Percentiles rank a stretch among this genome's conserved stretches.
Evolutionary conservation across 1,139 yeast genomes (phyloP).

Genomic region (Candida sp.): DNA sequence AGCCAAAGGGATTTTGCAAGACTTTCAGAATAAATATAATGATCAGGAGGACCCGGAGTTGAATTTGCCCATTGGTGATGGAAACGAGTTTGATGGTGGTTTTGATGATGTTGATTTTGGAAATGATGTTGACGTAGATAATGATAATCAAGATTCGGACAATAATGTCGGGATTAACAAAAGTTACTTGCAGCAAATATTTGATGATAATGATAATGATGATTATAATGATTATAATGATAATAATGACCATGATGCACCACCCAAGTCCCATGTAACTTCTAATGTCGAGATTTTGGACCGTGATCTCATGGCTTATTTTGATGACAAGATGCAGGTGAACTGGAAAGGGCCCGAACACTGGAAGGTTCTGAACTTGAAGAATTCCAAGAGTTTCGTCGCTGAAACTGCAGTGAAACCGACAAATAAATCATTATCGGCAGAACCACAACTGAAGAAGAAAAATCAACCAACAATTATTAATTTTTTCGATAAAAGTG

Average conservation of each 20-base stretch:
- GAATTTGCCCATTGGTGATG: background rate
- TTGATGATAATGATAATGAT: conserved; percentile 14
- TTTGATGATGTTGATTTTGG: conserved; percentile 22
- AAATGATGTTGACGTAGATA: conserved; percentile 28
- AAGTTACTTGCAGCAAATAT: conserved; percentile 20
- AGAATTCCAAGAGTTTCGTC: conserved; percentile 17
- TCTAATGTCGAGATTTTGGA: conserved; percentile 44
- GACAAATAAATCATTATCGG: conserved; percentile 1
- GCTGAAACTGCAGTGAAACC: conserved; percentile 11
- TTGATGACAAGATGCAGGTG: conserved; percentile 64
- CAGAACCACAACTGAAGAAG: conserved; percentile 11
- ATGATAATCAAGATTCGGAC: conserved; percentile 15
- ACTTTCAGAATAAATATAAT: conserved; percentile 36
- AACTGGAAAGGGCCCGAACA: conserved; percentile 94
- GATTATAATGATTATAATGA: conserved; percentile 3
- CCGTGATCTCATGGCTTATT: conserved; percentile 72
- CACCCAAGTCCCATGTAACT: conserved; percentile 11
- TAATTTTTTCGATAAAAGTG: conserved; percentile 45
- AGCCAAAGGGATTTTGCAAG: conserved; percentile 51
- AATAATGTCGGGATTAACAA: conserved; percentile 15
- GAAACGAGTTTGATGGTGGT: conserved; percentile 17
- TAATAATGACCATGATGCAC: conserved; percentile 11
- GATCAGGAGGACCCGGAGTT: conserved; percentile 6
- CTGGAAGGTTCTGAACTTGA: conserved; percentile 78
- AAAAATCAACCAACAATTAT: conserved; percentile 36